Evolutionary conservation across 805 yeast genomes (phyloP).

Genomic region (Pichia eremophila): DNA sequence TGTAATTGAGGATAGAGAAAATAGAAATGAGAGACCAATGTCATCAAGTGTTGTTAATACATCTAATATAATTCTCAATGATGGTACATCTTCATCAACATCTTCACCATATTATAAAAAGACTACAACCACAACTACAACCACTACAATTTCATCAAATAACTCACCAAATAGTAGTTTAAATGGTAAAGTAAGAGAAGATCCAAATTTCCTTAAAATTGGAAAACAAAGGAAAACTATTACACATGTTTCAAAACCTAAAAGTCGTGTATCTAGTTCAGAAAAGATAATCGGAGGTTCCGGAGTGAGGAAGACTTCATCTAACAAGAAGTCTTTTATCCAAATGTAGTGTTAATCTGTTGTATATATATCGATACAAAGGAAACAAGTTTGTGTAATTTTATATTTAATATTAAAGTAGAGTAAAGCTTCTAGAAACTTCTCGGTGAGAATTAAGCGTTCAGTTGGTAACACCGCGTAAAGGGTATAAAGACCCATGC

Average conservation of each 20-base stretch:
- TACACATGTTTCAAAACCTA: constrained; percentile 13
- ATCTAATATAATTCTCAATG: constrained; percentile 7
- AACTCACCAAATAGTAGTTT: constrained; percentile 17
- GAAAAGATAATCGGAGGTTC: constrained; percentile 27
- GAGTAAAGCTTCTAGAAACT: too few relatives aligned
- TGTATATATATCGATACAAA: too few relatives aligned
- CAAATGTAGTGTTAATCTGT: constrained; percentile 10
- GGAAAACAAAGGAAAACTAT: constrained; percentile 22
- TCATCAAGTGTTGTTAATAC: background rate
- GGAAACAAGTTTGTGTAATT: background rate
- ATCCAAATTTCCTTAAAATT: constrained; percentile 11
- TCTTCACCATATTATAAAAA: constrained; percentile 28
- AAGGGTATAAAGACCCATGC: too few relatives aligned
- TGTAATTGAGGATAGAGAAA: constrained; percentile 12
- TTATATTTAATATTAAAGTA: background rate
- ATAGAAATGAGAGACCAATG: background rate
- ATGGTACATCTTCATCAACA: constrained; percentile 24
- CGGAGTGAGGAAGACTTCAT: constrained; percentile 29
- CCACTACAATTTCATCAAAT: constrained; percentile 29
- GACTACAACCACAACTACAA: constrained; percentile 42
- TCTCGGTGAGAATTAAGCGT: too few relatives aligned
- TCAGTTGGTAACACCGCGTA: too few relatives aligned
- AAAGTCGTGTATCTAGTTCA: constrained; percentile 19
- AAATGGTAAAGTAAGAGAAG: constrained; percentile 10
- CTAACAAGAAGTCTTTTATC: constrained; percentile 10